phyloP scores from a whole-genome alignment of 805 yeast genomes.

The Diddensiella caesifluorescens region DNA sequence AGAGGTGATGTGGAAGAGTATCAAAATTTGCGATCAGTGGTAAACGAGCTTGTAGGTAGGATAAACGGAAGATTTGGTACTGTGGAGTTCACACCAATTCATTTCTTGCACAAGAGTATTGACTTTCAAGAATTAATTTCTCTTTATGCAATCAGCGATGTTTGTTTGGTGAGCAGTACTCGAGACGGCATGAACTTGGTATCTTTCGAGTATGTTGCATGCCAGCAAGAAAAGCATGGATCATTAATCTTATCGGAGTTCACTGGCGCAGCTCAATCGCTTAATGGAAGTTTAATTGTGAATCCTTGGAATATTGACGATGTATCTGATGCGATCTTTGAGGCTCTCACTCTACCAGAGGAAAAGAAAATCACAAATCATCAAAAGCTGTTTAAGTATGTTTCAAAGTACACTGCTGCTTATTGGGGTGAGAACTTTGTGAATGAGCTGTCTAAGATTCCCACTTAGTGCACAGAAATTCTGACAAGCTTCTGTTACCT shows the following conservation, averaged over 20 bases:
- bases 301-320: slow-evolving; percentile 99
- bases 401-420: slow-evolving; percentile 88
- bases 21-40: slow-evolving; percentile 86
- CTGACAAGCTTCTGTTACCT: background rate
- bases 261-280: slow-evolving; percentile 98
- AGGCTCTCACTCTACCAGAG: slow-evolving; percentile 76
- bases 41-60: slow-evolving; percentile 93
- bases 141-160: slow-evolving; percentile 78
- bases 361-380: slow-evolving; percentile 79
- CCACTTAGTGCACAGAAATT: background rate
- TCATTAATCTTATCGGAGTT: slow-evolving; percentile 85
- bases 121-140: slow-evolving; percentile 90
- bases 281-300: slow-evolving; percentile 88
- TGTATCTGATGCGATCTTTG: slow-evolving; percentile 75
- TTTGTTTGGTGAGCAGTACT: slow-evolving; percentile 87
- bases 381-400: slow-evolving; percentile 77
- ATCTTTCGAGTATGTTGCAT: slow-evolving; percentile 92
- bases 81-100: slow-evolving; percentile 95
- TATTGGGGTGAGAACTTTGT: slow-evolving; percentile 98
- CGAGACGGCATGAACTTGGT: slow-evolving; percentile 99
- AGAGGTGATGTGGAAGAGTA: slow-evolving; percentile 98
- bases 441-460: slow-evolving; percentile 51
- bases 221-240: slow-evolving; percentile 83
- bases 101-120: slow-evolving; percentile 87
- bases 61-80: slow-evolving; percentile 96